Evolutionary conservation across 768 basidiomycete genomes (phyloP).

Genomic region (Termitomyces sp.): DNA sequence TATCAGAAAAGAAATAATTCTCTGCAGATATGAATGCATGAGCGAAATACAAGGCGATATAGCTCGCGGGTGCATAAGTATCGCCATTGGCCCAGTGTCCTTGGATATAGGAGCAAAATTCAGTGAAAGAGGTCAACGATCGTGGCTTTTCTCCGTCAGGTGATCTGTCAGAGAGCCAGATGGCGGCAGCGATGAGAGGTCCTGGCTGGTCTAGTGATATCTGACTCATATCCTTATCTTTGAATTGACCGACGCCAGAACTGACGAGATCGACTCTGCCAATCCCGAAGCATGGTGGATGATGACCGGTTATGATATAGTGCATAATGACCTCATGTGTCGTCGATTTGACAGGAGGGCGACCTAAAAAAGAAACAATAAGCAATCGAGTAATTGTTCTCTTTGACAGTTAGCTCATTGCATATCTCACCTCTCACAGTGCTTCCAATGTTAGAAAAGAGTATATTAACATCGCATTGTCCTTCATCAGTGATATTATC

Average conservation of each 20-base stretch:
- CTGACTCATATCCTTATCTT: not conserved
- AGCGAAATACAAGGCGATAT: not conserved
- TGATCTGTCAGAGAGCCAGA: not conserved
- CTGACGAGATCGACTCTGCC: not conserved
- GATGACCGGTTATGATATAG: not conserved
- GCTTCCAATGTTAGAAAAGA: not conserved
- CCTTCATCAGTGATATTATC: not conserved
- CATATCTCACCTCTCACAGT: not conserved
- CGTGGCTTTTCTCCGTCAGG: not conserved
- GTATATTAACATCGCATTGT: not conserved
- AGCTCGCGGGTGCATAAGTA: not conserved
- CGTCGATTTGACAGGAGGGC: not conserved
- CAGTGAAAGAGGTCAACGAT: not conserved
- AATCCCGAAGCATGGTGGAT: not conserved
- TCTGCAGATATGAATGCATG: not conserved
- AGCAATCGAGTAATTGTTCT: not conserved
- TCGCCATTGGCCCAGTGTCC: not conserved
- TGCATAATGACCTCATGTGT: conserved; percentile 1
- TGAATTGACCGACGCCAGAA: not conserved
- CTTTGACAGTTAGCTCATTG: not conserved
- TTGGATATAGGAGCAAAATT: not conserved
- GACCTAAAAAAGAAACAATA: not conserved
- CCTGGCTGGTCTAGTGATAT: not conserved
- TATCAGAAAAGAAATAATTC: not conserved
- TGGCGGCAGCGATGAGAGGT: not conserved